Base-by-base conservation (phyloP, 805 yeast species). In the Metahyphopichia silvanorum region DNA sequence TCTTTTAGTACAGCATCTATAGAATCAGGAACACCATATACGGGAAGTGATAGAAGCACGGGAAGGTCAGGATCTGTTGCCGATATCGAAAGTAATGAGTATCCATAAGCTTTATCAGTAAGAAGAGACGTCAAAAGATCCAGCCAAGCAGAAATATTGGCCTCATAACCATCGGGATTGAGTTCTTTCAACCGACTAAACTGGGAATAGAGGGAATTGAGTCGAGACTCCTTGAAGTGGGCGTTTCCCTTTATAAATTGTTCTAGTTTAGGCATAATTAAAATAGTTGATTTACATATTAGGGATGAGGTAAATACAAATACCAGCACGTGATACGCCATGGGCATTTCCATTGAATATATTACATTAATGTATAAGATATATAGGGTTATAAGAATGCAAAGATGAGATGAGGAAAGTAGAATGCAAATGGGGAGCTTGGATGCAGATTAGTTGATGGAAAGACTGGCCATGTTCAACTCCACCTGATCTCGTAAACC, bases 401-500 rank as follows among this genome's bases (percentile, higher is more conserved):
- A n/a, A n/a, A n/a, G n/a, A n/a, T n/a, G n/a, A n/a, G n/a, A n/a
- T n/a, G n/a, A n/a, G n/a, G n/a, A n/a, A n/a, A n/a, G n/a, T n/a
- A n/a, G n/a, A n/a, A n/a, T n/a, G n/a, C n/a, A n/a, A n/a, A n/a
- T n/a, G n/a, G n/a, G n/a, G n/a, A n/a, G n/a, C n/a, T n/a, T n/a
- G n/a, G n/a, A n/a, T n/a, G n/a, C n/a, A n/a, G n/a, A n/a, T n/a
- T n/a, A n/a, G n/a, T n/a, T n/a, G n/a, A 33, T 21, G 25, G n/a
- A 17, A 21, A 56, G 37, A 21, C 46, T 46, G 7, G 46, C 42
- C 12, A 55, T 21, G 30, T 42, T 39, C 15, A 55, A 21, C 37
- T 62, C 80, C 2, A 76, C 68, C 17, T 74, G 66, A 39, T 79
- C 87, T 44, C 86, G 58, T 38, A 83, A 58, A 1, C 68, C 65